These are phyloP conservation scores for Priceomyces haplophilus DNA, from an alignment of 805 yeast genomes.

Conservation along the genomic window DNA sequence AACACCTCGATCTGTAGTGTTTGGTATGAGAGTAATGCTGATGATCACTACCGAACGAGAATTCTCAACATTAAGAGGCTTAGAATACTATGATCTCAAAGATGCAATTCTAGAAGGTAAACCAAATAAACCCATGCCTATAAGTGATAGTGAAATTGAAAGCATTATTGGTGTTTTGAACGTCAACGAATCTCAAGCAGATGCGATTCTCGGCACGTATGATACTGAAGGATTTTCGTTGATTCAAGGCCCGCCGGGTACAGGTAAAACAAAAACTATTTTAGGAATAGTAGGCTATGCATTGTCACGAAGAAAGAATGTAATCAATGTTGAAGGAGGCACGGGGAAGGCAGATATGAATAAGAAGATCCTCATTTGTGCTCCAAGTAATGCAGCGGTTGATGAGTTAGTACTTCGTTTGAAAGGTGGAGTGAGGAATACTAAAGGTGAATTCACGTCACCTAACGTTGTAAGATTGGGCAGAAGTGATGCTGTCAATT, in stretches of 20 bases:
- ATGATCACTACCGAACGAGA: conserved; percentile 94
- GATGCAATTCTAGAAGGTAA: conserved; percentile 62
- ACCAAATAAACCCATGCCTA: conserved; percentile 45
- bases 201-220: conserved; percentile 76
- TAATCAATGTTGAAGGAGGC: conserved; percentile 11
- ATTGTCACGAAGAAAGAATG: conserved; percentile 37
- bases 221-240: conserved; percentile 73
- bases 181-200: conserved; percentile 87
- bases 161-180: conserved; percentile 48
- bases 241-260: conserved; percentile 99
- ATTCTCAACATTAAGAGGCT: conserved; percentile 75
- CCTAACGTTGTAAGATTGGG: conserved; percentile 87
- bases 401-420: conserved; percentile 89
- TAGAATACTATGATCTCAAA: conserved; percentile 77
- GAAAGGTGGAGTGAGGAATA: conserved; percentile 62
- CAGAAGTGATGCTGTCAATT: conserved; percentile 80
- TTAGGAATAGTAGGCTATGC: conserved; percentile 84
- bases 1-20: conserved; percentile 60
- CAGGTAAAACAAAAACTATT: conserved; percentile 97
- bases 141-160: conserved; percentile 33
- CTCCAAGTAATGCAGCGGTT: conserved; percentile 98
- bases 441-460: conserved; percentile 48
- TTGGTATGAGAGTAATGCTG: conserved; percentile 74
- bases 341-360: conserved; percentile 10
- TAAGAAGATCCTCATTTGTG: conserved; percentile 79